phyloP scores from a whole-genome alignment of 495 filamentous ascomycete genomes.

The Neurospora discreta region DNA sequence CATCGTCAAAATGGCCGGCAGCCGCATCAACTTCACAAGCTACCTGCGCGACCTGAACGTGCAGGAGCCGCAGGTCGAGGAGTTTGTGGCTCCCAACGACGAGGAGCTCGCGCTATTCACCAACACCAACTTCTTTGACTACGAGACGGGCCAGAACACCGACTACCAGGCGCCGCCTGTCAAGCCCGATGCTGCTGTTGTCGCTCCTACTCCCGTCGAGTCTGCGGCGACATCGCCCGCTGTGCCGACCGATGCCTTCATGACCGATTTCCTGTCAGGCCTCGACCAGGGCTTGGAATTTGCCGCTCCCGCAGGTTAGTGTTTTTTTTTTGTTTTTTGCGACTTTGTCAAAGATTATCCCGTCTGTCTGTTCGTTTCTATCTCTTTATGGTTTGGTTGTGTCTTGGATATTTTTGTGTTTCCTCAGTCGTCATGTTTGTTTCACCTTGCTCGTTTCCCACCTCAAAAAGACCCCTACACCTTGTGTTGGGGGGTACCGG shows the following conservation, averaged over 20 bases:
- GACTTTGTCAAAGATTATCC: not conserved
- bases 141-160: constrained; percentile 44
- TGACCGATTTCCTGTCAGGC: constrained; percentile 28
- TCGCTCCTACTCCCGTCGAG: constrained; percentile 12
- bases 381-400: not conserved
- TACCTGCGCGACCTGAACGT: constrained; percentile 82
- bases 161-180: constrained; percentile 27
- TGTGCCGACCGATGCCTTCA: constrained; percentile 20
- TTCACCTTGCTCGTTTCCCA: not conserved
- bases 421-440: not conserved
- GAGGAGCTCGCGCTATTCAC: constrained; percentile 82
- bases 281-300: constrained; percentile 13
- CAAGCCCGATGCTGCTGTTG: constrained; percentile 21
- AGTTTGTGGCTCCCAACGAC: constrained; percentile 48
- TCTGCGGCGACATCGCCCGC: constrained; percentile 18
- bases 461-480: not conserved
- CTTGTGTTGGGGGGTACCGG: not conserved
- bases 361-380: not conserved
- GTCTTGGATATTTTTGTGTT: not conserved
- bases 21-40: constrained; percentile 64
- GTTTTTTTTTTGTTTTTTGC: not conserved
- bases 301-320: not conserved
- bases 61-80: constrained; percentile 52
- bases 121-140: constrained; percentile 89
- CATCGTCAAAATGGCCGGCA: not conserved